Base-by-base conservation (phyloP, 116 monocot species). In the Cymodocea nodosa region DNA sequence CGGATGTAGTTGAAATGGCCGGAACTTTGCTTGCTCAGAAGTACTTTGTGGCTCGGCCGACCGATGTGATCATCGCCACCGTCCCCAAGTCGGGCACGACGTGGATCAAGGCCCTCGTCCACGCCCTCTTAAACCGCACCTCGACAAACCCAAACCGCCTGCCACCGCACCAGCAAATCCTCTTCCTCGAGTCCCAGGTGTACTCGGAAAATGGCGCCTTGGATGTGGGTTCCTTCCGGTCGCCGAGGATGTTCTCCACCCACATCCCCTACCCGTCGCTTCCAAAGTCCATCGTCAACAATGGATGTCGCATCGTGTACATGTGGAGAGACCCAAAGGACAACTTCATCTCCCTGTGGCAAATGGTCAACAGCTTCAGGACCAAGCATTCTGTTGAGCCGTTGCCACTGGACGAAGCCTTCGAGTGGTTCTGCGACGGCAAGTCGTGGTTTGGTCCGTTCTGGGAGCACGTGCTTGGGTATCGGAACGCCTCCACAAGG, bases 301-400 rank as follows among this genome's bases (percentile, higher is more conserved):
- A 0, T n/a, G 44, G 64, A n/a, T 40, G 19, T 48, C 40, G 36
- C 2, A 7, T 64, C 11, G 64, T 64, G 19, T 64, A 64, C 18
- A 8, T 64, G 22, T 64, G 64, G 64, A 40, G 64, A 22, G 64
- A 64, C 20, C 64, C 64, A 15, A 64, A 64, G 5, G 64, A 16
- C 23, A 6, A 1, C 18, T 6, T 64, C 48, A 22, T 40, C 7
- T 63, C 63, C 9, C 1, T 1, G 11, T 22, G 15, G n/a, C 48
- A 64, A 7, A 48, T 64, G 18, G 9, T 0, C 37, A 61, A 61
- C 61, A 7, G n/a, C 7, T 2, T 0, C 13, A 35, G 4, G 13
- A 0, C 35, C 15, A 61, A 61, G 1, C 4, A 4, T 0, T 3
- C 15, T 0, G 35, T 4, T 0, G 22, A 24, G 15, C 35, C 35